phyloP scores from a whole-genome alignment of 2,329 filamentous ascomycete species.

The Nigrospora osmanthi region DNA sequence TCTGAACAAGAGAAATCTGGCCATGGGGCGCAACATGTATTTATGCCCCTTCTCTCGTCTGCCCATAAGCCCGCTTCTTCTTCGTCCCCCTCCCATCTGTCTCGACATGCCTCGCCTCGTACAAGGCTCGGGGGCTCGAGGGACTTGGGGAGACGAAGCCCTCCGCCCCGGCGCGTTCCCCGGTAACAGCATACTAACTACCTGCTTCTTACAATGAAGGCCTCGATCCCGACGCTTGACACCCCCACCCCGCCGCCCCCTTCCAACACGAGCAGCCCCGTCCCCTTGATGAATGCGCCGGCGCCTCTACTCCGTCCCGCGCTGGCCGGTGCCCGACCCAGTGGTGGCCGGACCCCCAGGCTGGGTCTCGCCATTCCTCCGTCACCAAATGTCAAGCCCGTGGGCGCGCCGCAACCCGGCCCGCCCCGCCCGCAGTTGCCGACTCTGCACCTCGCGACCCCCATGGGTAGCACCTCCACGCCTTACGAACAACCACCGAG shows the following conservation, averaged over 20 bases:
- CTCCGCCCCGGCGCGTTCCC: too few relatives aligned
- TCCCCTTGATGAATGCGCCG: constrained; percentile 62
- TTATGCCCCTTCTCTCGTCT: constrained; percentile 2
- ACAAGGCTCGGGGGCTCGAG: too few relatives aligned
- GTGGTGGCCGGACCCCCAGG: constrained; percentile 60
- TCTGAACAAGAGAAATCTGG: constrained; percentile 17
- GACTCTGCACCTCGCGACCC: constrained; percentile 78
- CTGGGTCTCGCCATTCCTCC: constrained; percentile 86
- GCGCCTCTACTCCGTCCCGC: constrained; percentile 78
- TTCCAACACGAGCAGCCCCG: constrained; percentile 27
- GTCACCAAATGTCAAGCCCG: constrained; percentile 73
- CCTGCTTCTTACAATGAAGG: constrained; percentile 26
- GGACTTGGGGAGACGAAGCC: too few relatives aligned
- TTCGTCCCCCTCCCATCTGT: too few relatives aligned
- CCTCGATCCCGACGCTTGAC: constrained; percentile 7
- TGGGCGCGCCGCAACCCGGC: constrained; percentile 42
- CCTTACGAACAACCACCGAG: constrained; percentile 59
- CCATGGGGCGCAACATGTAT: constrained; percentile 19
- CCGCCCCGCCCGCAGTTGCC: constrained; percentile 58
- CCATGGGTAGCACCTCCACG: constrained; percentile 70
- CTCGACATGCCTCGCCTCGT: too few relatives aligned
- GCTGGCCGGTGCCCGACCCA: constrained; percentile 61
- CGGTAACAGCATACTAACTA: constrained; percentile 11
- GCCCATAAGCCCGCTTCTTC: too few relatives aligned
- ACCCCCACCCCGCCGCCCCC: constrained; percentile 9